Evolutionary conservation across 352 stramenopile species (phyloP).

Genomic region (Stephanocyclus meneghinianus): DNA sequence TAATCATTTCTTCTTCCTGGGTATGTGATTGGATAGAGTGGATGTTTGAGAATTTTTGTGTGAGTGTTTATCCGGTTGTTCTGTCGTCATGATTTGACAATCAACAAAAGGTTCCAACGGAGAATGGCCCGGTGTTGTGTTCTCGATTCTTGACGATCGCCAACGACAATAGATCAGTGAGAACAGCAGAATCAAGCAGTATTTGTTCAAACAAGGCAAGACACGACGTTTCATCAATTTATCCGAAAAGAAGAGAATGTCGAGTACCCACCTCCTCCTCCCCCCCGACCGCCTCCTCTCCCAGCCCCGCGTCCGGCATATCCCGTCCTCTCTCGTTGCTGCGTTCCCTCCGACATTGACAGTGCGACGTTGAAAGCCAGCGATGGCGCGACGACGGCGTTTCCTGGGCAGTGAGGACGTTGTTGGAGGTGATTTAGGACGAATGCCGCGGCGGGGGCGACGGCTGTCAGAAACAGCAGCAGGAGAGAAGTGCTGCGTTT

Average conservation of each 20-base stretch:
- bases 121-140: too few relatives aligned
- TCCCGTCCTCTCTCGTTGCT: not conserved
- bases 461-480: not conserved
- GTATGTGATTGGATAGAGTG: not conserved
- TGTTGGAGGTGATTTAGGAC: not conserved
- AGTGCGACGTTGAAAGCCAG: not conserved
- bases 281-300: constrained; percentile 15
- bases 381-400: not conserved
- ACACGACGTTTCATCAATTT: too few relatives aligned
- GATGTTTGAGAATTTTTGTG: too few relatives aligned
- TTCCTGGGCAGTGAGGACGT: too few relatives aligned
- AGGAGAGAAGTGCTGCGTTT: too few relatives aligned
- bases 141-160: too few relatives aligned
- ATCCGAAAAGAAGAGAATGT: not conserved
- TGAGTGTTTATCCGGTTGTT: too few relatives aligned
- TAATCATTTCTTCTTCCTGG: not conserved
- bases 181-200: too few relatives aligned
- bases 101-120: too few relatives aligned
- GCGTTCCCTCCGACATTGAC: not conserved
- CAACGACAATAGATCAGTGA: too few relatives aligned
- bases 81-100: too few relatives aligned
- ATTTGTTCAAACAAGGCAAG: too few relatives aligned
- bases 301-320: constrained; percentile 2
- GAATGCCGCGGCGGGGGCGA: not conserved
- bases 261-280: constrained; percentile 10